A percentile compares a stretch with the other conserved stretches of the same genome.
Evolutionary conservation across 108 stramenopile species (phyloP).

Genomic region (Skeletonema tropicum): DNA sequence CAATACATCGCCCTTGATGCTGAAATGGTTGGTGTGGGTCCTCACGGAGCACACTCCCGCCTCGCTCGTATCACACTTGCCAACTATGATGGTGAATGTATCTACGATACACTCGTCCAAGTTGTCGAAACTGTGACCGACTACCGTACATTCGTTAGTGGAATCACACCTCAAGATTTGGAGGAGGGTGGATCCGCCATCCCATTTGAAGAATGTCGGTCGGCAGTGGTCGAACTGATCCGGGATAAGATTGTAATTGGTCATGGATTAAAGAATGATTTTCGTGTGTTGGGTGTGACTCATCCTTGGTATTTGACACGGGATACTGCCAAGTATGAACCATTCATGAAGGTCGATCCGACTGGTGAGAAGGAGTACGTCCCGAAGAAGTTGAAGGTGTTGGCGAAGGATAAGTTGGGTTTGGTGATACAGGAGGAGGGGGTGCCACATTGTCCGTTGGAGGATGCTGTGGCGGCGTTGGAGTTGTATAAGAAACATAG

Average conservation of each 20-base stretch:
- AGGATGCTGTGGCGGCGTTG: constrained; percentile 83
- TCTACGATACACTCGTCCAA: constrained; percentile 77
- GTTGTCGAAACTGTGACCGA: constrained; percentile 84
- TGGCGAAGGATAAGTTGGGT: constrained; percentile 74
- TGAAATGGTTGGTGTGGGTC: constrained; percentile 92
- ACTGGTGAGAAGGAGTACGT: constrained; percentile 23
- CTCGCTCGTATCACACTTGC: constrained; percentile 77
- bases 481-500: constrained; percentile 77
- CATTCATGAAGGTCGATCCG: constrained; percentile 56
- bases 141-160: constrained; percentile 85
- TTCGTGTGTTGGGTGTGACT: constrained; percentile 72
- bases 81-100: constrained; percentile 72
- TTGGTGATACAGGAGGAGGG: constrained; percentile 63
- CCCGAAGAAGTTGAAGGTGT: constrained; percentile 76
- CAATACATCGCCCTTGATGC: constrained; percentile 83
- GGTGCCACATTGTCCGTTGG: constrained; percentile 65
- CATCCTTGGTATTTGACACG: constrained; percentile 81
- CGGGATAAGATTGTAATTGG: constrained; percentile 91
- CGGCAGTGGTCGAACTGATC: constrained; percentile 62
- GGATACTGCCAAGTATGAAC: constrained; percentile 87
- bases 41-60: constrained; percentile 45
- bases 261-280: constrained; percentile 86
- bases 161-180: constrained; percentile 50
- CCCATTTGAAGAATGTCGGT: constrained; percentile 66
- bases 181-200: constrained; percentile 30